phyloP scores from a whole-genome alignment of 768 basidiomycete genomes.

The Amylocystis lapponica region DNA sequence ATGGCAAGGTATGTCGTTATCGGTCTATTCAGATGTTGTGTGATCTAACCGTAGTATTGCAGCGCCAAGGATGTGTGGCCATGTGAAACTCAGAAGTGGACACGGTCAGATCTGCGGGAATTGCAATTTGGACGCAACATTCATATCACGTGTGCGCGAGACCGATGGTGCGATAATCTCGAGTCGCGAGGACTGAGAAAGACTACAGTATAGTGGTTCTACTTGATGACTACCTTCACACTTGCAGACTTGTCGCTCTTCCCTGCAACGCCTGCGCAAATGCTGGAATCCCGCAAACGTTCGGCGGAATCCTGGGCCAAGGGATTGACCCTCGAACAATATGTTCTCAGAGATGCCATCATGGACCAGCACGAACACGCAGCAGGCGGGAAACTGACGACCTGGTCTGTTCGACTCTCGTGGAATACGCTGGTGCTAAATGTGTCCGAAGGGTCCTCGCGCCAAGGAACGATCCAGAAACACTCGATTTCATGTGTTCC shows the following conservation, averaged over 20 bases:
- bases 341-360: conserved; percentile 34
- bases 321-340: conserved; percentile 39
- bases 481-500: conserved; percentile 51
- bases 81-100: too few relatives aligned
- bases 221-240: neutral
- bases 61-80: too few relatives aligned
- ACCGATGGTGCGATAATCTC: too few relatives aligned
- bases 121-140: too few relatives aligned
- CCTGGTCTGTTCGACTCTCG: conserved; percentile 35
- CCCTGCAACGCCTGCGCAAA: conserved; percentile 43
- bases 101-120: too few relatives aligned
- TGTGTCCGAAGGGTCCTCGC: conserved; percentile 46
- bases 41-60: too few relatives aligned
- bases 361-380: conserved; percentile 41
- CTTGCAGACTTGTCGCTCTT: conserved; percentile 32
- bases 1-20: too few relatives aligned
- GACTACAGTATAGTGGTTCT: too few relatives aligned
- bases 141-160: too few relatives aligned
- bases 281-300: conserved; percentile 33
- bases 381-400: conserved; percentile 38
- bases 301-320: conserved; percentile 39
- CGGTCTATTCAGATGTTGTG: too few relatives aligned
- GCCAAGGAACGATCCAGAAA: conserved; percentile 41
- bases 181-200: too few relatives aligned
- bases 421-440: neutral